Conservation (phyloP, 2,329 filamentous ascomycete species). For the Cylindrodendrum hubeiense region DNA sequence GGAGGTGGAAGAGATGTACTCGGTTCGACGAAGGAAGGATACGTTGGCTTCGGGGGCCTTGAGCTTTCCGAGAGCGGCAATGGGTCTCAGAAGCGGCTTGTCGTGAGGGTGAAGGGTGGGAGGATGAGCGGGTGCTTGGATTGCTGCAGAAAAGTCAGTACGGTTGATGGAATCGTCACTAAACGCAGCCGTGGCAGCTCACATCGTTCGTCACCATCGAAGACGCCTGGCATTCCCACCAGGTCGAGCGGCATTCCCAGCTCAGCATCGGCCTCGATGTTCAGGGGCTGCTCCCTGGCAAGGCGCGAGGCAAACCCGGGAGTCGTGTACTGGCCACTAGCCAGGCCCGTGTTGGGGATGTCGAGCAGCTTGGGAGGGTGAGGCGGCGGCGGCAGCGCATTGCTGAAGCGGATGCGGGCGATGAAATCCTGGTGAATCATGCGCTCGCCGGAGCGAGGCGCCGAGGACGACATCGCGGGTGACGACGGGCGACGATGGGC, state of each 20-base stretch:
- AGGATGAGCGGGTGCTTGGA: conserved; percentile 80
- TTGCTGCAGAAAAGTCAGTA: conserved; percentile 67
- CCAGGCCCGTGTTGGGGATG: conserved; percentile 92
- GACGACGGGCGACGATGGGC: conserved; percentile 26
- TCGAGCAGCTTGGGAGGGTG: conserved; percentile 97
- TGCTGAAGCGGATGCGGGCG: conserved; percentile 93
- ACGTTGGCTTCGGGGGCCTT: conserved; percentile 82
- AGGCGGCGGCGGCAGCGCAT: conserved; percentile 93
- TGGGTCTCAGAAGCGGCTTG: conserved; percentile 83
- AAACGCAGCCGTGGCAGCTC: conserved; percentile 42
- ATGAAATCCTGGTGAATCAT: conserved; percentile 95
- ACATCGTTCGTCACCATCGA: conserved; percentile 96
- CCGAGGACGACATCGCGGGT: conserved; percentile 37
- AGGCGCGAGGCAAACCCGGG: conserved; percentile 91
- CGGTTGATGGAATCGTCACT: background rate
- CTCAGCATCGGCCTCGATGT: conserved; percentile 97
- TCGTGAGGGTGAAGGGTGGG: conserved; percentile 86
- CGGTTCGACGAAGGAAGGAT: conserved; percentile 94
- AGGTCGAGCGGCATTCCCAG: conserved; percentile 97
- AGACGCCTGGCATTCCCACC: conserved; percentile 93
- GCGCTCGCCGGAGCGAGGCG: conserved; percentile 63
- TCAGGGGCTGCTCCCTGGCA: conserved; percentile 90
- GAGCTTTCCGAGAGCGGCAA: conserved; percentile 87
- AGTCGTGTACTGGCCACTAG: conserved; percentile 88
- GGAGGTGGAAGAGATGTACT: conserved; percentile 83